Percentiles rank a stretch among this genome's conserved stretches.
Evolutionary conservation across 805 yeast species (phyloP).

Genomic region (Torulaspora quercuum): DNA sequence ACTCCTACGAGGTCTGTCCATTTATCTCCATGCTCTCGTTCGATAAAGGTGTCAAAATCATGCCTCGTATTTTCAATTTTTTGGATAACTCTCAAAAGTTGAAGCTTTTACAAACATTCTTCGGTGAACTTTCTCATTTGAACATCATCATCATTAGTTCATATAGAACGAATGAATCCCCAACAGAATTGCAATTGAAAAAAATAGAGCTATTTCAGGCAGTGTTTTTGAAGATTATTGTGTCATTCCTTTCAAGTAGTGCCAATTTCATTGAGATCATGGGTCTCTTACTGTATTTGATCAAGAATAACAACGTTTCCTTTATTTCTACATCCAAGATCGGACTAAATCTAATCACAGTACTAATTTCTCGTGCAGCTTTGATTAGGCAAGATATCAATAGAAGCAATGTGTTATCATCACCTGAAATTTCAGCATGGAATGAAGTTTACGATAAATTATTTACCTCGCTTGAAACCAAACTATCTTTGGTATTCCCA

Average conservation of each 20-base stretch:
- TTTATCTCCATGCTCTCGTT: slow-evolving; percentile 78
- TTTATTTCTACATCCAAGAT: slow-evolving; percentile 56
- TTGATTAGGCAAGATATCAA: slow-evolving; percentile 79
- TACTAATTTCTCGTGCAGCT: slow-evolving; percentile 89
- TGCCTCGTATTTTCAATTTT: slow-evolving; percentile 85
- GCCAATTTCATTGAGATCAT: slow-evolving; percentile 76
- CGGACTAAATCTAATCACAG: slow-evolving; percentile 83
- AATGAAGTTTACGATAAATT: slow-evolving; percentile 73
- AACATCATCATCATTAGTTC: slow-evolving; percentile 77
- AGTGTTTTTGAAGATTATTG: slow-evolving; percentile 78
- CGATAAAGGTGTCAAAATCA: slow-evolving; percentile 83
- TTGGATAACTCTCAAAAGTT: slow-evolving; percentile 71
- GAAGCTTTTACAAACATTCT: slow-evolving; percentile 70
- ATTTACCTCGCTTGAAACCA: slow-evolving; percentile 74
- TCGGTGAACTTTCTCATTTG: slow-evolving; percentile 75
- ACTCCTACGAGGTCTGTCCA: slow-evolving; percentile 58
- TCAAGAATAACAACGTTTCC: slow-evolving; percentile 66
- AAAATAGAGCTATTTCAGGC: slow-evolving; percentile 75
- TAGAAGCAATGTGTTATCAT: slow-evolving; percentile 38
- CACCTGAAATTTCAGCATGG: slow-evolving; percentile 55
- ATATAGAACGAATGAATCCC: slow-evolving; percentile 61
- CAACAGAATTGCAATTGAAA: slow-evolving; percentile 49
- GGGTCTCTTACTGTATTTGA: slow-evolving; percentile 65
- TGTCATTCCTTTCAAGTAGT: slow-evolving; percentile 72
- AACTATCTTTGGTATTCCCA: slow-evolving; percentile 78